Percentiles rank a stretch among this genome's conserved stretches.
phyloP scores from a whole-genome alignment of 1,139 yeast species.

The Geotrichum cucujoidarum region DNA sequence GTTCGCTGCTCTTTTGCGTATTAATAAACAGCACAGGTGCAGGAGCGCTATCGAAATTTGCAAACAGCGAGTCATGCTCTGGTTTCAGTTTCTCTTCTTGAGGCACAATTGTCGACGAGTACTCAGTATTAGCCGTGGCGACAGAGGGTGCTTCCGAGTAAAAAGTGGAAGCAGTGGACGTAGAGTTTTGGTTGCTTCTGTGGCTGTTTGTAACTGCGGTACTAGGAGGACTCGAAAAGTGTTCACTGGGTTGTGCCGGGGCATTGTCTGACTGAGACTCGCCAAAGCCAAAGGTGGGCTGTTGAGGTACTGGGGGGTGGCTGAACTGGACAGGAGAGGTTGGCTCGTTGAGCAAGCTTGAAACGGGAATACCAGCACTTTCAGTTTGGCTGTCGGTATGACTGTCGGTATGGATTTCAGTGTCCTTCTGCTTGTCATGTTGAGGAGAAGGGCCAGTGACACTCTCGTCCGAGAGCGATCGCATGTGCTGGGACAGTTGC shows the following conservation, averaged over 20 bases:
- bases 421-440: not conserved
- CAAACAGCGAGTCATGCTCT: not conserved
- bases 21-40: not conserved
- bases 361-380: not conserved
- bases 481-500: not conserved
- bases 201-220: not conserved
- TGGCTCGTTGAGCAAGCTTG: not conserved
- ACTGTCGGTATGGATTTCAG: not conserved
- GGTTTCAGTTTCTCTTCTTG: not conserved
- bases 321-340: not conserved
- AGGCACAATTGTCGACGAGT: slow-evolving; percentile 3
- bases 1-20: no score
- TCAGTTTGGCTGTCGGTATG: no score
- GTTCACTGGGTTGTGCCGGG: no score
- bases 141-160: slow-evolving; percentile 8
- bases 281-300: no score
- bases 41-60: not conserved
- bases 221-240: not conserved
- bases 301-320: no score
- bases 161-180: slow-evolving; percentile 7
- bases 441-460: not conserved
- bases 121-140: not conserved
- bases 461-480: not conserved
- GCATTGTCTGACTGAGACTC: no score
- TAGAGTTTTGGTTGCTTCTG: slow-evolving; percentile 1